A percentile compares a stretch with the other conserved stretches of the same genome.
Evolutionary conservation across 2,329 filamentous ascomycete species (phyloP).

Genomic region (Chaetomium sp.): DNA sequence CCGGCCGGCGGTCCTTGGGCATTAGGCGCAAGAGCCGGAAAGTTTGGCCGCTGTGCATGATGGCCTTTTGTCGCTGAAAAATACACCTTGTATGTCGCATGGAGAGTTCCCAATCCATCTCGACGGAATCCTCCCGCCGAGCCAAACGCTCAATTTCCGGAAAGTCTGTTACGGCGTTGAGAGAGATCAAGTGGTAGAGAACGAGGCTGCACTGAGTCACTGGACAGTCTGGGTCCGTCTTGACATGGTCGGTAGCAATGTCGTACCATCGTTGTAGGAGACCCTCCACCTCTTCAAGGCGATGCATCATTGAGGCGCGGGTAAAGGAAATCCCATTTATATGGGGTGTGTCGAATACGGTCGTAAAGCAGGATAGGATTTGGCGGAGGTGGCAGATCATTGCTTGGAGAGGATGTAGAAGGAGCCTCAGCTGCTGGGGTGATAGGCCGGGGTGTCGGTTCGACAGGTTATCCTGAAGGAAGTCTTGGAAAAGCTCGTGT

Average conservation of each 20-base stretch:
- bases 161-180: slow-evolving; percentile 63
- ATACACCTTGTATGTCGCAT: slow-evolving; percentile 58
- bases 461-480: slow-evolving; percentile 57
- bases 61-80: slow-evolving; percentile 54
- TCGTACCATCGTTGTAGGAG: slow-evolving; percentile 62
- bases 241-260: slow-evolving; percentile 50
- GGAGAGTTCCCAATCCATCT: slow-evolving; percentile 47
- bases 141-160: slow-evolving; percentile 61
- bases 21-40: slow-evolving; percentile 55
- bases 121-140: slow-evolving; percentile 52
- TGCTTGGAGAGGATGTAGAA: slow-evolving; percentile 62
- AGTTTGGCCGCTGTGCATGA: slow-evolving; percentile 63
- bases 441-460: slow-evolving; percentile 38
- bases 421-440: slow-evolving; percentile 55
- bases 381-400: slow-evolving; percentile 59
- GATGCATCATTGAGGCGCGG: slow-evolving; percentile 51
- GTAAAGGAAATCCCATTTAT: slow-evolving; percentile 42
- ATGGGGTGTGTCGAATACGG: slow-evolving; percentile 41
- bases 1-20: slow-evolving; percentile 53
- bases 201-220: slow-evolving; percentile 60
- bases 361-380: slow-evolving; percentile 58
- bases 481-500: slow-evolving; percentile 59
- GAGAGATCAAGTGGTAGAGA: slow-evolving; percentile 63
- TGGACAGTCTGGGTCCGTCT: slow-evolving; percentile 49
- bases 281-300: slow-evolving; percentile 58